Percentiles rank a stretch among this genome's conserved stretches.
phyloP scores from a whole-genome alignment of 2,329 filamentous ascomycete species.

The Colletotrichum spinosum region DNA sequence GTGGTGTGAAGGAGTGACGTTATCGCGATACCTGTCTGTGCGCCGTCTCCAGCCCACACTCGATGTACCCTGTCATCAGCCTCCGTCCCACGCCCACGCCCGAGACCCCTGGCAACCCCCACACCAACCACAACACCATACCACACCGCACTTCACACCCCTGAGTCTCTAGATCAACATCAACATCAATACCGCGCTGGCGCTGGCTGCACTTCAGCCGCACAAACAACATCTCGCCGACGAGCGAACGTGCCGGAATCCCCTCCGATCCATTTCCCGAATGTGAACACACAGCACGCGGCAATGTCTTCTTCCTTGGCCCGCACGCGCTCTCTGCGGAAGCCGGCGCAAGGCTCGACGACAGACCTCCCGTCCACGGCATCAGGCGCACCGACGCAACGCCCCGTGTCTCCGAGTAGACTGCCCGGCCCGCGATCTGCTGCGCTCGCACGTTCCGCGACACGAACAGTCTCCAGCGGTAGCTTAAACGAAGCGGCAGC shows the following conservation, averaged over 20 bases:
- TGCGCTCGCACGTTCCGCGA: constrained; percentile 11
- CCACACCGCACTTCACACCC: background rate
- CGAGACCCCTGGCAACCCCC: constrained; percentile 27
- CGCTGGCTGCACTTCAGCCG: background rate
- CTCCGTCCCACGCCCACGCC: background rate
- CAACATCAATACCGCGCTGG: constrained; percentile 13
- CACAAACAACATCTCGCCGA: no score
- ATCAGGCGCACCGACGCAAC: constrained; percentile 1
- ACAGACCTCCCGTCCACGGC: constrained; percentile 31
- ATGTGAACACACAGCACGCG: background rate
- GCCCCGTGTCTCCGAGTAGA: constrained; percentile 31
- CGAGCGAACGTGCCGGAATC: no score
- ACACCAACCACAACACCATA: constrained; percentile 19
- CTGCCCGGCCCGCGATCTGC: constrained; percentile 30
- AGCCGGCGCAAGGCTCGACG: constrained; percentile 47
- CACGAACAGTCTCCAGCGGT: constrained; percentile 32
- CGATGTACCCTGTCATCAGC: constrained; percentile 15
- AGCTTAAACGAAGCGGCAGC: constrained; percentile 31
- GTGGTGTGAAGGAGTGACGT: background rate
- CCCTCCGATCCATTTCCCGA: no score
- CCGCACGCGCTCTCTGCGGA: constrained; percentile 62
- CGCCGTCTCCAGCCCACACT: background rate
- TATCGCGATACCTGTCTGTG: background rate
- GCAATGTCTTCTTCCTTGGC: constrained; percentile 57
- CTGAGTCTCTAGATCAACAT: constrained; percentile 30